These are phyloP conservation scores for Melampsora americana DNA, from an alignment of 1,284 basidiomycete species.

Conservation along the genomic window DNA sequence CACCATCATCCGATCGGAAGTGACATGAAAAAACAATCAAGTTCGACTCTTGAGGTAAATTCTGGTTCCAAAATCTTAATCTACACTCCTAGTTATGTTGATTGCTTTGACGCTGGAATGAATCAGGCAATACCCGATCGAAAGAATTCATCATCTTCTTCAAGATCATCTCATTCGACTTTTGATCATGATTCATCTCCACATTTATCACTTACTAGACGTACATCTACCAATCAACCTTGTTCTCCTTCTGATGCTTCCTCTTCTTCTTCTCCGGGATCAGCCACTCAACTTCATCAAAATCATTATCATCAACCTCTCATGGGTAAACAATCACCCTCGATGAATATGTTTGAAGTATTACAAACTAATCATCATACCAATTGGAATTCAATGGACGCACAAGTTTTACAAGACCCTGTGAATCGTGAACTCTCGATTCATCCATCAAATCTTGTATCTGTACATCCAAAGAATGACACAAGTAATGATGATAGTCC, in stretches of 20 bases:
- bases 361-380: conserved; percentile 6
- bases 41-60: neutral
- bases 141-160: conserved; percentile 21
- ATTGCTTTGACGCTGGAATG: neutral
- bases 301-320: neutral
- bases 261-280: neutral
- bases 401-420: neutral
- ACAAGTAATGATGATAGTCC: conserved; percentile 20
- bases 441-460: neutral
- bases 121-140: neutral
- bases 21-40: neutral
- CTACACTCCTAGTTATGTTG: neutral
- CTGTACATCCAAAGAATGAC: neutral
- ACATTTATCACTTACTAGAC: conserved; percentile 1
- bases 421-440: neutral
- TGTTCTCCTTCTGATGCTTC: neutral
- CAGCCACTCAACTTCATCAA: neutral
- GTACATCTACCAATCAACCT: neutral
- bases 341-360: neutral
- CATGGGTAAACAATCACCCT: conserved; percentile 11
- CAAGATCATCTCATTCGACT: conserved; percentile 27
- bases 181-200: conserved; percentile 25
- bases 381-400: conserved; percentile 14
- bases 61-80: neutral
- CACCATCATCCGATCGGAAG: neutral